Evolutionary conservation across 306 rosid genomes (phyloP), one percentile per base, ranked within the genome.

Genomic region (Pyrus bretschneideri): DNA sequence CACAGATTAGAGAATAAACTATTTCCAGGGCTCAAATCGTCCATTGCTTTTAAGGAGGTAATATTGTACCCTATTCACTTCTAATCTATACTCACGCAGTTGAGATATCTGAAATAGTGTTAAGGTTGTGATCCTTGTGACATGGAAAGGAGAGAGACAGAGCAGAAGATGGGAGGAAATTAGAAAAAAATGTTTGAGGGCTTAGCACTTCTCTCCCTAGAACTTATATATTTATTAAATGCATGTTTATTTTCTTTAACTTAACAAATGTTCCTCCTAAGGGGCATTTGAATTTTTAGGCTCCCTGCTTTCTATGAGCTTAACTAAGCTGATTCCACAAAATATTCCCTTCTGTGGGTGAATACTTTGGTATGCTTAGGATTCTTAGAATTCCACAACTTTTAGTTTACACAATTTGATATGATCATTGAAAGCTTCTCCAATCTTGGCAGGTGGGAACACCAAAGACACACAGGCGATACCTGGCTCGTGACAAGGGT

Each of bases 401-500:
- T 44, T 29, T 18, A 68, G 44, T 58, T 78, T 64, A 46, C 66
- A 59, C 4, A 25, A 64, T 61, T 49, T 57, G 59, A 27, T 46
- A 67, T 57, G 44, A 52, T 27, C 19, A 55, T 67, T 54, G 27
- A 57, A 75, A 67, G 69, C 31, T 25, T 81, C 52, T 57, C 38
- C 45, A 60, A 30, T 78, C 62, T n/a, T 76, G 81, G 81, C 71
- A 92, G 99, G 91, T 95, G 51, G 99, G 97, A 76, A 90, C 97
- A 76, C 99, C 97, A 40, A 95, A 91, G 91, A 95, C 97, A 69
- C 97, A 92, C 79, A 79, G 91, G 76, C 87, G 97, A 63, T 95
- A 76, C 88, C 81, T 95, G 73, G 99, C 99, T 66, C 93, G 97
- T 49, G 92, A 84, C 13, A 73, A 83, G 79, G 97, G 99, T 73